Base-by-base conservation (phyloP, 176 grass and related monocot genomes). In the Cenchrus americanus region DNA sequence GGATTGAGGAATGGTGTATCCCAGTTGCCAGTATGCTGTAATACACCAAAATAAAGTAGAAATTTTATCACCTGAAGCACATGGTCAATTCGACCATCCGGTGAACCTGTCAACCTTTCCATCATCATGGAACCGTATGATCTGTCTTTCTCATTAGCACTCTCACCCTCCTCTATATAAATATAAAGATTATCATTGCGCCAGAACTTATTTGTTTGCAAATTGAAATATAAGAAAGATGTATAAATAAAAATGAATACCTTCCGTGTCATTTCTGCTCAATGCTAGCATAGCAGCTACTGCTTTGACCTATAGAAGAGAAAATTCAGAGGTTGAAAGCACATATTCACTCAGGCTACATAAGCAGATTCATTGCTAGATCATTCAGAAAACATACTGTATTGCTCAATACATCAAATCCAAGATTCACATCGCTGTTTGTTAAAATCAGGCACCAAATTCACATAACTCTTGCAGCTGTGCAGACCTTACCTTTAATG, bases 41-140 rank as follows among this genome's bases (percentile, higher is more conserved):
- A 43, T 53, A 75, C 49, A 69, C 7, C 60, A 82, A 80, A 41
- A 73, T 4, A 79, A 44, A 71, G 32, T 77, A 80, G 17, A 84
- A 49, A 71, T 44, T 23, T 83, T 37, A 86, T 93, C 44, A 95
- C 96, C 91, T 95, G 93, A 79, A 99, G 96, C 40, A 95, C 80
- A 80, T 98, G 93, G 86, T 98, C 96, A 83, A 98, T 89, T 44
- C 93, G 87, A 49, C 93, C 96, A 78, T 92, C 89, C 21, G 85
- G 62, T 62, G 78, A 89, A 82, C 91, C 91, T 32, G 96, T 95
- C 84, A 98, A 26, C 79, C 87, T 98, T 84, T 95, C 93, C 87
- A 98, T 98, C 96, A 98, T 98, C 73, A 90, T 80, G 76, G 89
- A 91, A 78, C 96, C 96, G 87, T 98, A 95, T 32, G 91, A 94